Percentiles rank a stretch among this genome's conserved stretches.
These are phyloP conservation scores for Lecanosticta acicola DNA, from an alignment of 2,329 filamentous ascomycete genomes.

Conservation along the genomic window DNA sequence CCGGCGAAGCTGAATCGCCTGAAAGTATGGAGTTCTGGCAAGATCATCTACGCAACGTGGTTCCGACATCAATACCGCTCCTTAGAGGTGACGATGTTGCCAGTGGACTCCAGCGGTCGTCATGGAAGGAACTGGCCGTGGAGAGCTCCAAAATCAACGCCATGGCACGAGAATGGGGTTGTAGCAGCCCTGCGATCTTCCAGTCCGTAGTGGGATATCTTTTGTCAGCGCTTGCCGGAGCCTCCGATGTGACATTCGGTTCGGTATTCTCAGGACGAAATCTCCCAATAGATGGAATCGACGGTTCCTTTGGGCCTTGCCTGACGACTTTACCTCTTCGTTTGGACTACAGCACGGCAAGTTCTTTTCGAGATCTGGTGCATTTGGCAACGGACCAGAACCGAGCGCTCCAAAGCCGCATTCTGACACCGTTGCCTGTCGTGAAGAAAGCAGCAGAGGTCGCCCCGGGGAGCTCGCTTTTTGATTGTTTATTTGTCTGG, in stretches of 20 bases:
- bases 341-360: conserved; percentile 51
- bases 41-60: conserved; percentile 55
- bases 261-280: conserved; percentile 78
- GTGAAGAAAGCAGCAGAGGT: conserved; percentile 60
- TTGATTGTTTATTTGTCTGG: conserved; percentile 77
- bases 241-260: conserved; percentile 65
- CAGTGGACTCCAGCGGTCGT: conserved; percentile 16
- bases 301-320: conserved; percentile 72
- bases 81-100: conserved; percentile 41
- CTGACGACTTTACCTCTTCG: conserved; percentile 70
- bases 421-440: conserved; percentile 58
- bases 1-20: conserved; percentile 26
- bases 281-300: conserved; percentile 63
- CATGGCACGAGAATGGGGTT: conserved; percentile 28
- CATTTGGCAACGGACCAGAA: conserved; percentile 60
- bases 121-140: conserved; percentile 17
- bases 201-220: conserved; percentile 66
- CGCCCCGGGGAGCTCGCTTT: conserved; percentile 53
- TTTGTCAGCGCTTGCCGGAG: conserved; percentile 59
- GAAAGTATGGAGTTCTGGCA: conserved; percentile 63
- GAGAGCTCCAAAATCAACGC: conserved; percentile 9
- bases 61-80: conserved; percentile 53
- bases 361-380: conserved; percentile 56
- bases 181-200: conserved; percentile 66
- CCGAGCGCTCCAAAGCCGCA: conserved; percentile 59